Evolutionary conservation across 1,139 yeast genomes (phyloP).

Genomic region (Candida glucosophila): DNA sequence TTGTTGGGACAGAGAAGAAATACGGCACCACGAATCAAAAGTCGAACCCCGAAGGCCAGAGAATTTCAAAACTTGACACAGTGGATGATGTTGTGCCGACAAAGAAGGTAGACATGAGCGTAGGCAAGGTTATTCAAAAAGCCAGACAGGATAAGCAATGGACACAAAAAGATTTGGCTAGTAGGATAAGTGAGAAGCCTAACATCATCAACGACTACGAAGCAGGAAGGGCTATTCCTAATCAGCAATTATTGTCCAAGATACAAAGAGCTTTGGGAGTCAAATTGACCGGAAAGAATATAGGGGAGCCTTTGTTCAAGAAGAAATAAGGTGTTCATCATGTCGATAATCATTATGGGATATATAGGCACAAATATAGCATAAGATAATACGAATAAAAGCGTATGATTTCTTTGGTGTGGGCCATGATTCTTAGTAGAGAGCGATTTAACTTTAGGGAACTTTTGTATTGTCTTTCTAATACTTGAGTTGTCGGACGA

Average conservation of each 20-base stretch:
- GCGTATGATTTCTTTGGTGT: too few species aligned
- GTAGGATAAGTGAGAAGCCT: slow-evolving; percentile 92
- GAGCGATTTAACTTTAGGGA: too few species aligned
- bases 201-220: slow-evolving; percentile 93
- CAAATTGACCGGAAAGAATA: slow-evolving; percentile 91
- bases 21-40: slow-evolving; percentile 62
- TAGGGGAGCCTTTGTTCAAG: slow-evolving; percentile 82
- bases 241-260: slow-evolving; percentile 88
- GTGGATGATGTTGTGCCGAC: slow-evolving; percentile 92
- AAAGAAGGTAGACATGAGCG: slow-evolving; percentile 72
- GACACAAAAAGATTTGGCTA: slow-evolving; percentile 94
- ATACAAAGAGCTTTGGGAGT: slow-evolving; percentile 92
- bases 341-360: slow-evolving; percentile 30
- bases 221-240: slow-evolving; percentile 94
- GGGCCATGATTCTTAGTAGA: too few species aligned
- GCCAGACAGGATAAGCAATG: slow-evolving; percentile 85
- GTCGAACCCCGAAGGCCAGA: slow-evolving; percentile 85
- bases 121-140: slow-evolving; percentile 80
- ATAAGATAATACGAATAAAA: too few species aligned
- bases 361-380: slow-evolving; percentile 25
- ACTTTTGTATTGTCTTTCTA: too few species aligned
- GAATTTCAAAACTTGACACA: slow-evolving; percentile 87
- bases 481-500: too few species aligned
- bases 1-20: slow-evolving; percentile 88
- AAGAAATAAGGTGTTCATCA: slow-evolving; percentile 49